Evolutionary conservation across 2,329 filamentous ascomycete genomes (phyloP).

Genomic region (Apiospora koreana): DNA sequence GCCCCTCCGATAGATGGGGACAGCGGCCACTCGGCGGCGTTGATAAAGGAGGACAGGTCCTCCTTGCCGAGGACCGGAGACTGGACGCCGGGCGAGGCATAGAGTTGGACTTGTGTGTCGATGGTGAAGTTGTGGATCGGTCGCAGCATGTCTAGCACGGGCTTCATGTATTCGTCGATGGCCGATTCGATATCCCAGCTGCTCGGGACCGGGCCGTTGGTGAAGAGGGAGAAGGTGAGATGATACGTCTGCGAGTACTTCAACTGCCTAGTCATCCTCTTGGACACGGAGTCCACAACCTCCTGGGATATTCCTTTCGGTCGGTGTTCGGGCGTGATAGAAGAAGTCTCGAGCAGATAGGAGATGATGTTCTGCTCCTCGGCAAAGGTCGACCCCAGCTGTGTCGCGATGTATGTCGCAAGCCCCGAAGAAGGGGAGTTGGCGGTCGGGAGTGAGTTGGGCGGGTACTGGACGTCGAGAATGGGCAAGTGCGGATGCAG

Average conservation of each 20-base stretch:
- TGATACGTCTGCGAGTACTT: constrained; percentile 95
- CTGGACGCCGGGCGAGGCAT: constrained; percentile 70
- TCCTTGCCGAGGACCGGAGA: constrained; percentile 73
- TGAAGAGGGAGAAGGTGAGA: constrained; percentile 93
- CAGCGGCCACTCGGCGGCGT: constrained; percentile 95
- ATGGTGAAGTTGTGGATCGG: constrained; percentile 94
- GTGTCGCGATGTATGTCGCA: constrained; percentile 75
- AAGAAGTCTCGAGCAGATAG: constrained; percentile 65
- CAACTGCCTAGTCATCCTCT: constrained; percentile 79
- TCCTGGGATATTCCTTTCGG: constrained; percentile 51
- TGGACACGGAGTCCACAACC: constrained; percentile 57
- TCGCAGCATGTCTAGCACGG: constrained; percentile 76
- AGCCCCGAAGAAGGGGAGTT: constrained; percentile 72
- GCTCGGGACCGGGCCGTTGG: constrained; percentile 73
- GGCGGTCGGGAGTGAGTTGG: constrained; percentile 65
- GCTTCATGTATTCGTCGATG: constrained; percentile 77
- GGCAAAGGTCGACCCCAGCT: constrained; percentile 75
- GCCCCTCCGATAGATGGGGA: constrained; percentile 91
- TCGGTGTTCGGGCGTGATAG: constrained; percentile 49
- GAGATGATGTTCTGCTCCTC: constrained; percentile 89
- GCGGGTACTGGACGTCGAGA: constrained; percentile 76
- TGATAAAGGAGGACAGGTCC: constrained; percentile 92
- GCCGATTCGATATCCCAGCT: constrained; percentile 90
- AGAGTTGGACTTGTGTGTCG: constrained; percentile 94
- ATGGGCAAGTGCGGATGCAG: constrained; percentile 70